Evolutionary conservation across 441 rosid genomes (phyloP), one percentile per base, ranked within the genome.

Genomic region (Kokia cookei): DNA sequence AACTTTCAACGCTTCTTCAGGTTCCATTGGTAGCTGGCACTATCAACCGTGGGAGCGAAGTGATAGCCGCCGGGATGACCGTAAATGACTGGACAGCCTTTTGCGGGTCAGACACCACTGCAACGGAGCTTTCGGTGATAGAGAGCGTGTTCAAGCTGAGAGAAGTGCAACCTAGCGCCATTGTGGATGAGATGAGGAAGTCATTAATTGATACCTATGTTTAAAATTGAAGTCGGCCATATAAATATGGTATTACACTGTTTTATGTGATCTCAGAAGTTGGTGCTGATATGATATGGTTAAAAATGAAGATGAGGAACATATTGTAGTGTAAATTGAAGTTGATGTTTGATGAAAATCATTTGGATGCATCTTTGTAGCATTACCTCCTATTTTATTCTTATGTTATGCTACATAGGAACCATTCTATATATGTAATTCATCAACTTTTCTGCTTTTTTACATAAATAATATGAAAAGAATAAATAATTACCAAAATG

Each of bases 81-180:
- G 98, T 90, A 27, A 93, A 93, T 72, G 99, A 93, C 78, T 95
- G 99, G 99, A 87, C 93, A 0, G 84, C 97, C 50, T 91, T 91
- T 79, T 90, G 96, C 2, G 99, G 98, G 0, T 85, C 97, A n/a
- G 98, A 95, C 89, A 95, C 99, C 37, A 95, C 95, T 0, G 99
- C 97, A 0, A 91, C 97, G 0, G 96, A 95, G 77, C 86, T 95
- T 19, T 91, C 98, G 1, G 97, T 93, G 26, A 87, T 95, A 0
- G 97, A 95, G 82, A 89, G 89, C 7, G 96, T 95, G 58, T 91
- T 94, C 91, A 93, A 91, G 89, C 81, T 95, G 83, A 86, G 98
- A 85, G 93, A 90, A 83, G 92, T 96, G 37, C 96, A 88, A 75
- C 97, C 98, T 7, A 89, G 82, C 80, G 89, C 96, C 58, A 86